Percentiles rank a stretch among this genome's conserved stretches.
Evolutionary conservation across 495 filamentous ascomycete species (phyloP).

Genomic region (Arthonia radiata): DNA sequence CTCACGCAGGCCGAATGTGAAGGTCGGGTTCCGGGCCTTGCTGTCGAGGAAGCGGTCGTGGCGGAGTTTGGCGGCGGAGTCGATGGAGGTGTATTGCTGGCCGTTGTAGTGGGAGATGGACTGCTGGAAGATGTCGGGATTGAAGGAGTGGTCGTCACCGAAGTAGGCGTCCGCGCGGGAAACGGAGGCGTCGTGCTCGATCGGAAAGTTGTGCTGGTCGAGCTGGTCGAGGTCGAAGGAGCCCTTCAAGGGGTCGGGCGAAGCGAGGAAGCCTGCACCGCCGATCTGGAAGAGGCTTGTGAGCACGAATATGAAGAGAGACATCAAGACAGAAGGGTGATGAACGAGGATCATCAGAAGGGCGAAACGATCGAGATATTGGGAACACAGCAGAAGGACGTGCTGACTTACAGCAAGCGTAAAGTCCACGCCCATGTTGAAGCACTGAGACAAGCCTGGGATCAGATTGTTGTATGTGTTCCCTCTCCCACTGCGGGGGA

Average conservation of each 20-base stretch:
- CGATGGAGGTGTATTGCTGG: conserved; percentile 3
- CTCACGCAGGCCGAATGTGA: conserved; percentile 4
- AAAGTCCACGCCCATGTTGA: conserved; percentile 8
- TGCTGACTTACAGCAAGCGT: too few species aligned
- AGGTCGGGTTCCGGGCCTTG: conserved; percentile 4
- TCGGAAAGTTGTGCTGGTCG: conserved; percentile 7
- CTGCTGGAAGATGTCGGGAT: conserved; percentile 5
- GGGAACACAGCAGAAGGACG: too few species aligned
- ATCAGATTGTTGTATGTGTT: conserved; percentile 4
- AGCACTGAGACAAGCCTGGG: conserved; percentile 2
- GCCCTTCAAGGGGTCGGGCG: conserved; percentile 3
- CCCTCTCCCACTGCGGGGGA: conserved; percentile 8
- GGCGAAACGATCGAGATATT: too few species aligned
- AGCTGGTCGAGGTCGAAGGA: conserved; percentile 7
- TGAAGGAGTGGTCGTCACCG: conserved; percentile 7
- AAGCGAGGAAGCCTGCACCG: conserved; percentile 2
- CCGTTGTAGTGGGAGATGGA: conserved; percentile 4
- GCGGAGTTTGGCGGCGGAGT: conserved; percentile 4
- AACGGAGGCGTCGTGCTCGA: conserved; percentile 11
- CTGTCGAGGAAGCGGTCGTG: conserved; percentile 2
- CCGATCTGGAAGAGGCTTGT: too few species aligned
- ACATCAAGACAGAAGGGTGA: too few species aligned
- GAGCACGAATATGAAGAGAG: too few species aligned
- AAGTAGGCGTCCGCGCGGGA: conserved; percentile 6
- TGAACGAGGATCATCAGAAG: too few species aligned